A percentile compares a stretch with the other conserved stretches of the same genome.
phyloP scores from a whole-genome alignment of 139 green algal species.

The Haematococcus sp. region DNA sequence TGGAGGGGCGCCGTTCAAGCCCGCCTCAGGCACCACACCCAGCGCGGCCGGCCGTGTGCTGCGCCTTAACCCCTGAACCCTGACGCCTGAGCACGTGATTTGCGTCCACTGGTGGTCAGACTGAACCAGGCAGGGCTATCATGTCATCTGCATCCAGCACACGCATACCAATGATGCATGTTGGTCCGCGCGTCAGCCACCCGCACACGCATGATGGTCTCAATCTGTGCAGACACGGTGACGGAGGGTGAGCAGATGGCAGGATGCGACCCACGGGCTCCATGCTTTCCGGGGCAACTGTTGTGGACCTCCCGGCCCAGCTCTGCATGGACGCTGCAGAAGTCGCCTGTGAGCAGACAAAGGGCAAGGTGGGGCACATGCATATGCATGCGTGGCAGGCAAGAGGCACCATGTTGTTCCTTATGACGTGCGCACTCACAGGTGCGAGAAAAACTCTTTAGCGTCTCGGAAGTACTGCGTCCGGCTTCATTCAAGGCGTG shows the following conservation, averaged over 20 bases:
- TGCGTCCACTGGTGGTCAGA: not conserved
- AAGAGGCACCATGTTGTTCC: too few species aligned
- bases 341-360: conserved; percentile 31
- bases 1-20: conserved; percentile 78
- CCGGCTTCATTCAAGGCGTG: too few species aligned
- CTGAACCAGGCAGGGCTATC: conserved; percentile 50
- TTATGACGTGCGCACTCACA: too few species aligned
- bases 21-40: conserved; percentile 51
- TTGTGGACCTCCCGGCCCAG: conserved; percentile 59
- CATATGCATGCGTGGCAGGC: too few species aligned
- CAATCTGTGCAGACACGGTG: conserved; percentile 28
- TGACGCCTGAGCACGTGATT: too few species aligned
- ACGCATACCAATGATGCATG: conserved; percentile 80
- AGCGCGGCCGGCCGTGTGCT: conserved; percentile 70
- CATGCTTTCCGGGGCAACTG: conserved; percentile 31
- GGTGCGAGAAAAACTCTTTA: too few species aligned
- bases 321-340: conserved; percentile 64
- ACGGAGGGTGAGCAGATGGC: not conserved
- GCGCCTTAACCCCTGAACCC: too few species aligned
- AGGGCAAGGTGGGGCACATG: conserved; percentile 68
- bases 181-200: too few species aligned
- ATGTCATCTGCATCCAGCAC: too few species aligned
- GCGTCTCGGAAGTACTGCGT: too few species aligned
- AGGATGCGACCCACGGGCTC: conserved; percentile 14
- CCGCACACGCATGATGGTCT: conserved; percentile 64